phyloP scores from a whole-genome alignment of 163 green algal species.

The Coccomyxa subellipsoidea region DNA sequence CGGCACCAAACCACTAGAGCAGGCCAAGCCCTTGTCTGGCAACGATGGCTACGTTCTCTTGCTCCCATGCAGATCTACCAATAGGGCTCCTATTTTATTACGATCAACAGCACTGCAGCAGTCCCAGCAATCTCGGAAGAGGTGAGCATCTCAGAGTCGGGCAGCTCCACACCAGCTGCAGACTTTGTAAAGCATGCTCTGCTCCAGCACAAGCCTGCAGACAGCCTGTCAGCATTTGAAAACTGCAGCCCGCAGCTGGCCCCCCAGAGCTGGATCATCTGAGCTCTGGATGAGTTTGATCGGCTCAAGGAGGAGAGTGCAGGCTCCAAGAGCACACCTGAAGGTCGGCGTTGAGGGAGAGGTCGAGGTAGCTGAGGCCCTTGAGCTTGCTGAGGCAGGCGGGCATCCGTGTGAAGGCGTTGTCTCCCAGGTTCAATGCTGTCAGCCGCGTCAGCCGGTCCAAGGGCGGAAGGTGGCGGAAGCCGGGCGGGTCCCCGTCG shows the following conservation, averaged over 20 bases:
- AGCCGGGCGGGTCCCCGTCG: not conserved
- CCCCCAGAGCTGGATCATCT: too few species aligned
- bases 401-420: conserved; percentile 43
- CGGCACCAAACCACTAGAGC: not conserved
- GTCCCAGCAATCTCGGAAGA: too few species aligned
- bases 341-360: conserved; percentile 36
- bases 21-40: not conserved
- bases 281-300: too few species aligned
- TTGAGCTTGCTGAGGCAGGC: conserved; percentile 36
- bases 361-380: conserved; percentile 44
- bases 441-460: conserved; percentile 31
- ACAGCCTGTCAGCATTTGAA: too few species aligned
- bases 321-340: not conserved
- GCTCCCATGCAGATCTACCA: not conserved
- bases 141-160: too few species aligned
- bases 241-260: too few species aligned
- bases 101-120: not conserved
- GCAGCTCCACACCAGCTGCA: too few species aligned
- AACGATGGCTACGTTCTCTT: not conserved
- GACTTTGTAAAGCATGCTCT: too few species aligned
- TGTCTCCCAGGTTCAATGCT: conserved; percentile 50
- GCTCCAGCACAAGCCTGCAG: too few species aligned
- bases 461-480: conserved; percentile 35
- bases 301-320: too few species aligned
- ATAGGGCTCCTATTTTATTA: not conserved